Conservation (phyloP, 2,329 filamentous ascomycete genomes). For the Dothistroma septosporum region DNA sequence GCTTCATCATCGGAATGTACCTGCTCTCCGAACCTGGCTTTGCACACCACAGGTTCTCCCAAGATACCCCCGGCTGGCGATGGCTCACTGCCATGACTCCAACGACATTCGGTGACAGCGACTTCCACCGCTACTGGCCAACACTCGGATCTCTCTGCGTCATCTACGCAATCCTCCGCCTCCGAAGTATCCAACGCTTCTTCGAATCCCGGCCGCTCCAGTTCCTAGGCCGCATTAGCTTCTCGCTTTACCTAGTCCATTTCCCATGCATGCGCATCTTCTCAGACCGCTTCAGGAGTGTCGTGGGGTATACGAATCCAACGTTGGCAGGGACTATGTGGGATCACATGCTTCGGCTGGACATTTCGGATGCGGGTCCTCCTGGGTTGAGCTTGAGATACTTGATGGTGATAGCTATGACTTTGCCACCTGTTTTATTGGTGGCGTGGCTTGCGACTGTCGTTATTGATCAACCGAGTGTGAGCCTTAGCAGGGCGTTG, state of each 20-base stretch:
- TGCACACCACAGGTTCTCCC: conserved; percentile 33
- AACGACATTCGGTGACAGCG: conserved; percentile 12
- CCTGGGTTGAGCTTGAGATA: not conserved
- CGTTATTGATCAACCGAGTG: too few relatives aligned
- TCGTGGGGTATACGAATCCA: conserved; percentile 21
- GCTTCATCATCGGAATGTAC: conserved; percentile 13
- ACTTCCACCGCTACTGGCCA: conserved; percentile 53
- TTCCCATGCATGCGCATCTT: not conserved
- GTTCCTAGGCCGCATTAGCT: conserved; percentile 59
- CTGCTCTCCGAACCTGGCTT: conserved; percentile 20
- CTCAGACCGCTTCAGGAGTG: not conserved
- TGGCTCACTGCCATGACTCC: conserved; percentile 46
- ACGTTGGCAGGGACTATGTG: not conserved
- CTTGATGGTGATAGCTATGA: not conserved
- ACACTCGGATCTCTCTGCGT: conserved; percentile 51
- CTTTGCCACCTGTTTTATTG: not conserved
- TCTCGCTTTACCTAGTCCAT: conserved; percentile 59
- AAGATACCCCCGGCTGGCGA: conserved; percentile 55
- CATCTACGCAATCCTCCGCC: conserved; percentile 48
- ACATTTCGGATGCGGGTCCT: not conserved
- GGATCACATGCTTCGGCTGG: not conserved
- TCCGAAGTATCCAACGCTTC: conserved; percentile 43
- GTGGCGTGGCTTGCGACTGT: not conserved
- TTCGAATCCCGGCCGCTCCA: conserved; percentile 51
- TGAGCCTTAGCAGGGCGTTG: too few relatives aligned